Base-by-base conservation (phyloP, 768 basidiomycete genomes). In the Tylopilus rubrobrunneus region DNA sequence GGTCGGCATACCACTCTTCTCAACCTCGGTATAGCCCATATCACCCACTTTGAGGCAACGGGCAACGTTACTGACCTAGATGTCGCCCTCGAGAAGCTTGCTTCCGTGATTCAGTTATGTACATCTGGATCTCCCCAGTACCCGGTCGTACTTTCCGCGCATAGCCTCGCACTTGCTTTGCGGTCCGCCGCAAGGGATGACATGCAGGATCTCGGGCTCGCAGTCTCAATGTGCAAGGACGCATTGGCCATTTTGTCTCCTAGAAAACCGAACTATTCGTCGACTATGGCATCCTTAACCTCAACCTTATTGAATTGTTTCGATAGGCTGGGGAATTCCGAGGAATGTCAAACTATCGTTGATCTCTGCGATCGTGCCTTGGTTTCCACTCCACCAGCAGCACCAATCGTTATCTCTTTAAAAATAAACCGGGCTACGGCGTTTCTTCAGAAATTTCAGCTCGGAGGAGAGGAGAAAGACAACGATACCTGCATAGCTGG, bases 281-380 rank as follows among this genome's bases (percentile, higher is more conserved):
- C 39, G 3, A 49, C 5, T 1, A 31, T 61, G 7, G 53, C 31
- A 21, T 58, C 45, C 36, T 27, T 59, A 15, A 37, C 47, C 8
- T 27, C 39, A 11, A 45, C 33, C 5, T 36, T 65, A 36, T 27
- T 63, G n/a, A 15, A 52, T 2, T 55, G 48, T 33, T 57, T 59
- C 27, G 27, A 45, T 7, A 53, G 23, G n/a, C 46, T 45, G 2
- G 52, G 53, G 39, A 44, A 52, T 28, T 42, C 51, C 9, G 62
- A 53, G 14, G 67, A 68, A 12, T 56, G 54, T 19, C 57, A 56
- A 47, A 47, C n/a, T 31, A 40, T 66, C 45, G 48, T 68, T 10
- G 53, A 52, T 39, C 49, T 57, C 42, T 68, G 67, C 23, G 59
- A 68, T 56, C 54, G 43, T 43, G 55, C 53, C 5, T 45, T 66